Conservation (phyloP, 2,329 filamentous ascomycete genomes). For the Myriosclerotinia duriaeana region DNA sequence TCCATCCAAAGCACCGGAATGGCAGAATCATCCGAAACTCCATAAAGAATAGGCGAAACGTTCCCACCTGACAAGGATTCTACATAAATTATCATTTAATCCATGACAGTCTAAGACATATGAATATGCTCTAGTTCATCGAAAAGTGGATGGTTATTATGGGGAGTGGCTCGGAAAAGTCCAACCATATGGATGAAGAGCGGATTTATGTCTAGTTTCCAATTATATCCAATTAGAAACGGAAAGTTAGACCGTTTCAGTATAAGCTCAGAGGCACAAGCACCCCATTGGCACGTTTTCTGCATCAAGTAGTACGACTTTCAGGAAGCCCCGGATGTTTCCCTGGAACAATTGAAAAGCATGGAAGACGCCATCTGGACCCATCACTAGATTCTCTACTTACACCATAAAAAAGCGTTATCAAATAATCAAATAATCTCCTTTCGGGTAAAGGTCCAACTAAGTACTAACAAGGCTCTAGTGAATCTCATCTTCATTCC, state of each 20-base stretch:
- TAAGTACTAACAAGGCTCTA: background rate
- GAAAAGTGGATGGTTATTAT: constrained; percentile 4
- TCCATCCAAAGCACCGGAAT: constrained; percentile 11
- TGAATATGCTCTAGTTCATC: background rate
- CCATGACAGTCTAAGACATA: constrained; percentile 12
- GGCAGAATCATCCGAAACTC: constrained; percentile 15
- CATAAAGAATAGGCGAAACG: constrained; percentile 13
- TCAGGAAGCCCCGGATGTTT: constrained; percentile 16
- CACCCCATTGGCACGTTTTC: constrained; percentile 22
- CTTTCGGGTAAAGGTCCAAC: constrained; percentile 6
- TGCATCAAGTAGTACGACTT: constrained; percentile 5
- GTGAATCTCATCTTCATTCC: background rate
- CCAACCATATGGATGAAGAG: background rate
- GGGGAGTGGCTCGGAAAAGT: background rate
- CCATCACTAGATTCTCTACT: background rate
- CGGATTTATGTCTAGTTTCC: constrained; percentile 6
- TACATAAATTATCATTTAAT: constrained; percentile 14
- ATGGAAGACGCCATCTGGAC: constrained; percentile 23
- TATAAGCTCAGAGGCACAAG: constrained; percentile 1
- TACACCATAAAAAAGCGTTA: too few relatives aligned
- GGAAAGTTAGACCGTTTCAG: constrained; percentile 4
- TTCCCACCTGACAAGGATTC: constrained; percentile 9
- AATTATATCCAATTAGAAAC: background rate
- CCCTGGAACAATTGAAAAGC: constrained; percentile 7
- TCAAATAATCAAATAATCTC: constrained; percentile 18